Evolutionary conservation across 2,329 filamentous ascomycete genomes (phyloP), one percentile per base, ranked within the genome.

Genomic region (Scedosporium apiospermum): DNA sequence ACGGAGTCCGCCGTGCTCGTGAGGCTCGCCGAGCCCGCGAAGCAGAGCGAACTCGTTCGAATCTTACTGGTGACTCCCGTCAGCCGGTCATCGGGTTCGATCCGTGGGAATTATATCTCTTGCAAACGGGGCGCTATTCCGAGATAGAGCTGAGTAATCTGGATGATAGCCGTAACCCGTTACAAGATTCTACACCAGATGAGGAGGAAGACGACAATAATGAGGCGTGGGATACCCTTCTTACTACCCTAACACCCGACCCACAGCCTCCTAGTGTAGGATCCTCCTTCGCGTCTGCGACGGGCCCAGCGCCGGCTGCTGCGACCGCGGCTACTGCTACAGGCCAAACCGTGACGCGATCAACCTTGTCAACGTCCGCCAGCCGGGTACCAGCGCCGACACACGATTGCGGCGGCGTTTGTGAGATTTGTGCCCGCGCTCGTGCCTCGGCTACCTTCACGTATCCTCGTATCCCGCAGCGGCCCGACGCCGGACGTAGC

Each of bases 211-310:
- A 55, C 0, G 88, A 88, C 62, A 80, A 78, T 46, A 82, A 85
- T 65, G 80, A 82, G 59, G 79, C 80, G 1, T 97, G 93, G 93
- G 88, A 93, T 64, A 91, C 87, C 3, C 85, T 97, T 61, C 78
- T 92, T 63, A 88, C 83, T 6, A 96, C 90, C 0, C 82, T 97
- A 65, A 88, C 89, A 0, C 90, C 91, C 0, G 92, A 96, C 71
- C 86, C 88, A 16, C 88, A 90, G 65, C 82, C 90, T 2, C 91
- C 92, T 0, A 96, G 89, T 68, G 84, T 86, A 1, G 86, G 89
- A 34, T 93, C 91, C 1, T 96, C 92, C 0, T 96, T 96, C 71
- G 83, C 87, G 0, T 93, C 90, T 9, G 80, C 81, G 34, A 38
- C 34, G 34, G 34, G 34, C 9, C 34, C 34, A 3, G 10, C 30